phyloP scores from a whole-genome alignment of 1,284 basidiomycete genomes.

The Phellopilus nigrolimitatus region DNA sequence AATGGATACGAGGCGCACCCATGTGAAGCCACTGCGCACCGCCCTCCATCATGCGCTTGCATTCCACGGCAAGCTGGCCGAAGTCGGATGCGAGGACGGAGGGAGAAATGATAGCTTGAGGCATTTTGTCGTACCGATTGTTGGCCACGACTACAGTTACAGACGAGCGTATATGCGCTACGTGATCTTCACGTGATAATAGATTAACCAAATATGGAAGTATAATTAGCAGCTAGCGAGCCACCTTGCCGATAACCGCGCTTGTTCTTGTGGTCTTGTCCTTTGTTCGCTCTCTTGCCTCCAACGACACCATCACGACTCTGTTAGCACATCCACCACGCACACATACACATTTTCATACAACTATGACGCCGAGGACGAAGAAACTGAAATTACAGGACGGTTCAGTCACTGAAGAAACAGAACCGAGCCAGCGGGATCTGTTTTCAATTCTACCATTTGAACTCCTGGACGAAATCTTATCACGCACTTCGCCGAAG shows the following conservation, averaged over 20 bases:
- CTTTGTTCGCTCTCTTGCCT: background rate
- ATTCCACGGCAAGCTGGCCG: conserved; percentile 86
- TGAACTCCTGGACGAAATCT: conserved; percentile 43
- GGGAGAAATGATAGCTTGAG: conserved; percentile 82
- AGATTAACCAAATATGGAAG: background rate
- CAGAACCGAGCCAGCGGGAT: background rate
- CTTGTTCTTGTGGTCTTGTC: background rate
- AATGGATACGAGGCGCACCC: conserved; percentile 52
- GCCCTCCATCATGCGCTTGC: conserved; percentile 86
- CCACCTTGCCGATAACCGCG: background rate
- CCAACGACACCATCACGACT: no score
- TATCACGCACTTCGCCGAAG: conserved; percentile 36
- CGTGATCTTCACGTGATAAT: no score
- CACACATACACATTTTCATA: background rate
- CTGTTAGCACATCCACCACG: background rate
- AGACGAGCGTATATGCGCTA: conserved; percentile 3
- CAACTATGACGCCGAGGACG: background rate
- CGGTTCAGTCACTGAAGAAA: background rate
- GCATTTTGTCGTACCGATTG: conserved; percentile 45
- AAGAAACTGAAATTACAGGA: conserved; percentile 8
- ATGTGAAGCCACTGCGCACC: conserved; percentile 97
- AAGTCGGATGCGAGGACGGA: conserved; percentile 95
- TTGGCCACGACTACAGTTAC: background rate
- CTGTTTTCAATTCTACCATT: conserved; percentile 32
- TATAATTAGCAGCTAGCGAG: background rate